Base-by-base conservation (phyloP, 495 filamentous ascomycete species). In the Paragyromitra xinjiangensis region DNA sequence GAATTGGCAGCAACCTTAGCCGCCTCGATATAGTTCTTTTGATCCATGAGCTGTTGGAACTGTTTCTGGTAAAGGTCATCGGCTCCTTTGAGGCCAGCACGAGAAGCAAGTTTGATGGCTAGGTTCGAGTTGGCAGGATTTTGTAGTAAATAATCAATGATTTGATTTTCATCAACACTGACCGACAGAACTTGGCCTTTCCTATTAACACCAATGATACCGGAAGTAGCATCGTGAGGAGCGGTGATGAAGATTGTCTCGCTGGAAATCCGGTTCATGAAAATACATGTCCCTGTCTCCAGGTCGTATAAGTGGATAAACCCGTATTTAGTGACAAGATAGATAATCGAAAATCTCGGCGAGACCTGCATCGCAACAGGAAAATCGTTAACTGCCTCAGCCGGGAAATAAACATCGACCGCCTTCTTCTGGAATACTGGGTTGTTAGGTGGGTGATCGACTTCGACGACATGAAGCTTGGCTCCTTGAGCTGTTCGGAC, bases 191-290 rank as follows among this genome's bases (percentile, higher is more conserved):
- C 94, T 84, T 98, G 96, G 53, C 95, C 95, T 85, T 97, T 97
- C 69, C 96, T 89, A 84, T 99, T 99, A 71, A 99, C 93, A 67
- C 94, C 94, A n/a, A 97, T 88, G 73, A 98, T 90, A 79, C 95
- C 95, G 69, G 89, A 89, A 29, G 92, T 93, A 0, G 94, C 91
- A n/a, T 87, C 88, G 82, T 98, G 95, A 14, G 90, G 85, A 5
- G 94, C 90, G 12, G 94, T 97, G 16, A 94, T 94, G 85, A 99
- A 99, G 82, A 99, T 98, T 0, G 95, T 99, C 82, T 99, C 95
- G 85, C 94, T 96, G 24, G 95, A 99, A 81, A 99, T 99, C 64
- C 95, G 92, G 85, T 99, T 98, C 94, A 99, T 97, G 89, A 97
- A 99, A 82, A 99, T 95, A 83, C 94, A 95, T n/a, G 92, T 93